These are phyloP conservation scores for Dothiorella sarmentorum DNA, from an alignment of 2,329 filamentous ascomycete genomes.

Conservation along the genomic window DNA sequence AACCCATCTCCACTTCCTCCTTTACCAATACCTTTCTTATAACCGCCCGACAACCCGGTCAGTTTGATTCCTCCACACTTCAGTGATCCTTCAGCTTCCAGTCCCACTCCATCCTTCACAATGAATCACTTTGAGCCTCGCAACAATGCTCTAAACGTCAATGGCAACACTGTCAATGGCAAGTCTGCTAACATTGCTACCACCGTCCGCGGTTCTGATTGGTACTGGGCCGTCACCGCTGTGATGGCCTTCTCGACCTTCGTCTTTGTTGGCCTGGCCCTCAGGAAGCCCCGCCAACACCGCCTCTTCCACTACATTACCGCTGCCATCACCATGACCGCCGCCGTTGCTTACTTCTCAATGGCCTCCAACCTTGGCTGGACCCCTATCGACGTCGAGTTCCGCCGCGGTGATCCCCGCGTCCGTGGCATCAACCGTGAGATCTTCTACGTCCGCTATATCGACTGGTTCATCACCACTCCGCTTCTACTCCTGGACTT, in stretches of 20 bases:
- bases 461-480: slow-evolving; percentile 64
- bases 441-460: slow-evolving; percentile 65
- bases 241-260: slow-evolving; percentile 57
- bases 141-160: slow-evolving; percentile 48
- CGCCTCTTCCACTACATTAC: slow-evolving; percentile 65
- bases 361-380: slow-evolving; percentile 66
- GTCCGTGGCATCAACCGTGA: slow-evolving; percentile 54
- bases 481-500: slow-evolving; percentile 62
- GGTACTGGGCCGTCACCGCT: slow-evolving; percentile 60
- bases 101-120: neutral
- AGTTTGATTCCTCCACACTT: neutral
- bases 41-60: neutral
- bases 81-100: neutral
- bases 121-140: slow-evolving; percentile 19
- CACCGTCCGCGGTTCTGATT: slow-evolving; percentile 58
- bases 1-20: too few species aligned
- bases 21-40: too few species aligned
- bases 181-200: slow-evolving; percentile 53
- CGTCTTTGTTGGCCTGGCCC: slow-evolving; percentile 50
- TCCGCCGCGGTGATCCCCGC: slow-evolving; percentile 43
- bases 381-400: slow-evolving; percentile 62
- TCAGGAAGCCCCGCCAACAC: slow-evolving; percentile 53
- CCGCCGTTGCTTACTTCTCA: slow-evolving; percentile 61
- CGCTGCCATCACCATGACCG: slow-evolving; percentile 55
- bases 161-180: slow-evolving; percentile 46